These are phyloP conservation scores for peach (Prunus persica) DNA, from an alignment of 306 rosid genomes.

Conservation along the genomic window Prunus_persica_NCBIv2 NC_034009.1:23599501-23600000, in stretches of 20 bases:
- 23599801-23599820: slow-evolving; percentile 22
- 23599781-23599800: slow-evolving; percentile 20
- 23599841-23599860: slow-evolving; percentile 20
- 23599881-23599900: slow-evolving; percentile 31
- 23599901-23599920: slow-evolving; percentile 30
- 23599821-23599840: slow-evolving; percentile 16
- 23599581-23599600: background rate
- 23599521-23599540: slow-evolving; percentile 31
- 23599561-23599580: background rate
- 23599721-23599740: slow-evolving; percentile 28
- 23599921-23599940: slow-evolving; percentile 29
- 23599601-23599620: background rate
- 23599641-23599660: slow-evolving; percentile 23
- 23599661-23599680: slow-evolving; percentile 17
- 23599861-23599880: slow-evolving; percentile 26
- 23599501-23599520: slow-evolving; percentile 26
- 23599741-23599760: slow-evolving; percentile 19
- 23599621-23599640: slow-evolving; percentile 6
- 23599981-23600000: slow-evolving; percentile 36
- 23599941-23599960: slow-evolving; percentile 22
- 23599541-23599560: slow-evolving; percentile 2
- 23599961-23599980: slow-evolving; percentile 23
- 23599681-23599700: slow-evolving; percentile 8
- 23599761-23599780: slow-evolving; percentile 24
- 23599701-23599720: slow-evolving; percentile 16